These are phyloP conservation scores for Pseudocercospora fuligena DNA, from an alignment of 2,329 filamentous ascomycete genomes.

Conservation along the genomic window DNA sequence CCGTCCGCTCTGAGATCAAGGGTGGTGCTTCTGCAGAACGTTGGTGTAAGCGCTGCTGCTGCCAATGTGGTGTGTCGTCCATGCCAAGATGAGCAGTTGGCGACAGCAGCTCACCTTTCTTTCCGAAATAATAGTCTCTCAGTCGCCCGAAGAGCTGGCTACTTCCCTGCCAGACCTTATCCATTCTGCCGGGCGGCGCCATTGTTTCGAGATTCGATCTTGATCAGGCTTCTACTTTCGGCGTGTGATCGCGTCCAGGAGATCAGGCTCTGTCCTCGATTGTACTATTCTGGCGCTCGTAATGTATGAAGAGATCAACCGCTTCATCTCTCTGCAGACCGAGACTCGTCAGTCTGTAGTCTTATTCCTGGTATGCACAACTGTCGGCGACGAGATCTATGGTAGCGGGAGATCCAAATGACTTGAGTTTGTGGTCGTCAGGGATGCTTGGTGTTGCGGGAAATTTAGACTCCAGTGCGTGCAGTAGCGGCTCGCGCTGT, in stretches of 20 bases:
- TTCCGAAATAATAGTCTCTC: conserved; percentile 23
- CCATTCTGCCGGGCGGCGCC: conserved; percentile 21
- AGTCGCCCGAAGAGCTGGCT: conserved; percentile 21
- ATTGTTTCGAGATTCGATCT: conserved; percentile 16
- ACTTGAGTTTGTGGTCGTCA: conserved; percentile 4
- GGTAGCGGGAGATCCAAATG: conserved; percentile 10
- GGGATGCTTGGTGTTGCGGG: conserved; percentile 3
- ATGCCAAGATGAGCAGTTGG: conserved; percentile 5
- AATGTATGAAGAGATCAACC: background rate
- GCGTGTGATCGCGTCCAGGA: background rate
- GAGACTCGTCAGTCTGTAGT: background rate
- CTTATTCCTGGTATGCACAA: background rate
- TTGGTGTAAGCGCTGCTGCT: conserved; percentile 13
- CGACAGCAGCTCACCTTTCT: conserved; percentile 18
- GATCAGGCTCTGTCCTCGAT: background rate
- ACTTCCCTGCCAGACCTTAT: conserved; percentile 19
- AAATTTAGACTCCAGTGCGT: background rate
- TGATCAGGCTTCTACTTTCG: background rate
- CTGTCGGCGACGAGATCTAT: conserved; percentile 1
- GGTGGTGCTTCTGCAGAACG: conserved; percentile 25
- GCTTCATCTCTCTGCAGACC: background rate
- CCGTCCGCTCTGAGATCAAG: conserved; percentile 34
- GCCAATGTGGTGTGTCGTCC: conserved; percentile 14
- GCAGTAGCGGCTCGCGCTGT: conserved; percentile 5
- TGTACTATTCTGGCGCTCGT: background rate